Conservation (phyloP, 257 asterid genomes). For the Forsythia viridissima region DNA sequence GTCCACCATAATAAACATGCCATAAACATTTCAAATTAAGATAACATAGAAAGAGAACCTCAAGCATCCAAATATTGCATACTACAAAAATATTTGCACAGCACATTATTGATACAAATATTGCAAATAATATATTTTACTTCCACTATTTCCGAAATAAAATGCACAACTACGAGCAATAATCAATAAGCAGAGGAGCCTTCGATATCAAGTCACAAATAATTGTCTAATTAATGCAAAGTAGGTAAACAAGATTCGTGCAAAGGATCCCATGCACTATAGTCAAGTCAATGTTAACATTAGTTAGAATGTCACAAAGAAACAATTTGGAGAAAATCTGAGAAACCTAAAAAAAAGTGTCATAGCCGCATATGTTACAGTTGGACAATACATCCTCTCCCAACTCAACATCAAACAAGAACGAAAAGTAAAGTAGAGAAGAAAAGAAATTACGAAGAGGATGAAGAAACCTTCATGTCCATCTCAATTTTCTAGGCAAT, state of each 20-base stretch:
- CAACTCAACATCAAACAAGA: slow-evolving; percentile 37
- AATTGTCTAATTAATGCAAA: not conserved
- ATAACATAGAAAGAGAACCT: no score
- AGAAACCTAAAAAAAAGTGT: slow-evolving; percentile 8
- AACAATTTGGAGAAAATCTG: not conserved
- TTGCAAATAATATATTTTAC: no score
- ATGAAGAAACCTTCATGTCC: slow-evolving; percentile 17
- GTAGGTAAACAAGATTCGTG: not conserved
- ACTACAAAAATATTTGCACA: no score
- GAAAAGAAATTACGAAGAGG: slow-evolving; percentile 12
- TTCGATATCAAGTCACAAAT: not conserved
- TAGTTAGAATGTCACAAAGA: not conserved
- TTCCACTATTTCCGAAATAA: no score
- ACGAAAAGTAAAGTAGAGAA: slow-evolving; percentile 1
- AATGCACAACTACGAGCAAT: not conserved
- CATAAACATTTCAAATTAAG: not conserved
- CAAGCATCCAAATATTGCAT: no score
- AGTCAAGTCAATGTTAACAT: not conserved
- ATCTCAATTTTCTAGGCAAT: slow-evolving; percentile 58
- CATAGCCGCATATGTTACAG: slow-evolving; percentile 85
- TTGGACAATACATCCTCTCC: slow-evolving; percentile 58
- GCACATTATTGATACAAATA: no score
- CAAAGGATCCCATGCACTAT: not conserved
- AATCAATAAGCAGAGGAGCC: not conserved
- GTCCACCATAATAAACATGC: not conserved